Conservation (phyloP, 2,329 filamentous ascomycete species). For the Cucurbitaria berberidis region DNA sequence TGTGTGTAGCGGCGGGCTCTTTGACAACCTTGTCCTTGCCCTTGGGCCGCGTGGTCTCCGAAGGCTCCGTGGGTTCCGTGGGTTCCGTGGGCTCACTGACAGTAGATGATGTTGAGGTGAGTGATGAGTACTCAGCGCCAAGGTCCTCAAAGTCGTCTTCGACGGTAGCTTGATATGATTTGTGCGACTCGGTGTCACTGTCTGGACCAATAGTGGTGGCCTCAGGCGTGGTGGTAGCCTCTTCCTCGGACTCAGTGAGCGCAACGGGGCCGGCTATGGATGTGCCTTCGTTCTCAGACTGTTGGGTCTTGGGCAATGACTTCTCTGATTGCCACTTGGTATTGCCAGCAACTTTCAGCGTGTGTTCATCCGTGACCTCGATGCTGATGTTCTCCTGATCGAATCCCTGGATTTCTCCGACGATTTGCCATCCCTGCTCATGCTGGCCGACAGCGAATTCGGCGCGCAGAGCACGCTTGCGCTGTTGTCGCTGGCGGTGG, state of each 20-base stretch:
- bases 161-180: constrained; percentile 45
- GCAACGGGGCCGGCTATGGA: constrained; percentile 25
- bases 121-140: constrained; percentile 37
- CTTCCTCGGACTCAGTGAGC: constrained; percentile 26
- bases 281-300: constrained; percentile 2
- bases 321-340: constrained; percentile 32
- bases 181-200: constrained; percentile 40
- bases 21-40: constrained; percentile 40
- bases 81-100: constrained; percentile 26
- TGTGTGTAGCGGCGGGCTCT: constrained; percentile 13
- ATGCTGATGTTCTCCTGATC: constrained; percentile 45
- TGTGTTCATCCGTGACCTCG: constrained; percentile 43
- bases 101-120: constrained; percentile 17
- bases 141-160: constrained; percentile 48
- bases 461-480: constrained; percentile 38
- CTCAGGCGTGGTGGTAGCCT: constrained; percentile 8
- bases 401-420: constrained; percentile 43
- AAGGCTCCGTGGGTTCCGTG: no score
- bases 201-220: constrained; percentile 19
- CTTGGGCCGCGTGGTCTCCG: no score
- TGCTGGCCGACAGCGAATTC: constrained; percentile 39
- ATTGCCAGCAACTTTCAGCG: constrained; percentile 41
- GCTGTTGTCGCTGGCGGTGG: constrained; percentile 38
- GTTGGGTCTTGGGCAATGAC: constrained; percentile 14
- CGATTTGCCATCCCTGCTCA: constrained; percentile 40